Evolutionary conservation across 768 basidiomycete species (phyloP), one percentile per base, ranked within the genome.

Genomic region (Suillus alpinus): DNA sequence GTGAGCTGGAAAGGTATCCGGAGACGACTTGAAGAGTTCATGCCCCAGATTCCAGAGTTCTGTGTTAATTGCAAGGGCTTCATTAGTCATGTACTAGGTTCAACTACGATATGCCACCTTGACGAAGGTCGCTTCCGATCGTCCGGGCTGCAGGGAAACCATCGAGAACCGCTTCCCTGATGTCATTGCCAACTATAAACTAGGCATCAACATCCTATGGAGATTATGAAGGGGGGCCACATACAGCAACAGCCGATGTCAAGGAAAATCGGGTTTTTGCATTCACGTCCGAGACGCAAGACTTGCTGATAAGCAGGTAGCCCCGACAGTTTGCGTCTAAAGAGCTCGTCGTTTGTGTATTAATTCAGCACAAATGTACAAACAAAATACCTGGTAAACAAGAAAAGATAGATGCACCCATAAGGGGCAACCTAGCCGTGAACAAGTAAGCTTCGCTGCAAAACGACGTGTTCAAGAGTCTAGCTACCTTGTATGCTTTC

Each of bases 31-130:
- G 75, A 86, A 89, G 14, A 88, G 71, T 39, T 82, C 76, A 65
- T 87, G 85, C 1, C 86, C 86, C 3, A 80, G 72, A 5, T 82
- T 74, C 84, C 83, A 86, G 63, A 83, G 86, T 6, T 71, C 85
- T 86, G 60, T 84, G 41, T 6, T 46, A 34, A 44, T 8, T 57
- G 20, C 5, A 2, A 12, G 23, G 26, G 16, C 4, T 34, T 32
- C 37, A 26, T 29, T 8, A 50, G 7, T 20, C 8, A 10, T 14
- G n/a, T 13, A 51, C 7, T 13, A 9, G 1, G n/a, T 10, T 8
- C n/a, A n/a, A n/a, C 23, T 18, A 34, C n/a, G 12, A 31, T 13
- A 16, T 20, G 23, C 59, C 36, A 76, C 79, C 76, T 47, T 71
- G 59, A 20, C 65, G 62, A 8, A 79, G 57, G 55, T 80, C 79